Conservation (phyloP, 495 filamentous ascomycete species). For the Cairneyella variabilis region DNA sequence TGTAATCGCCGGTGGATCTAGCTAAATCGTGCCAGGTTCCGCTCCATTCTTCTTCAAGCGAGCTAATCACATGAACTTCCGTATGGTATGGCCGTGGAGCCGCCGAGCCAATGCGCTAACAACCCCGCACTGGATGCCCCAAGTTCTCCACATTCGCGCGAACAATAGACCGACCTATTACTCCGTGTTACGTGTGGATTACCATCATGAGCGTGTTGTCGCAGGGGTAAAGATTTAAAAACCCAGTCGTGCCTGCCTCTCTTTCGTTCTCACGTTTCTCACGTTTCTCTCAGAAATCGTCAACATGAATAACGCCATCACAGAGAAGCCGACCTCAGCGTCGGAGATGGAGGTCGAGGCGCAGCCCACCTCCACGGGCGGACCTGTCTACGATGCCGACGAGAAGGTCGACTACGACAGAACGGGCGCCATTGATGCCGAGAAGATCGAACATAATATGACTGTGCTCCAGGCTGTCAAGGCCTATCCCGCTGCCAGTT, state of each 20-base stretch:
- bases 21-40: conserved; percentile 4
- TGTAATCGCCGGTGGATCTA: neutral
- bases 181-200: too few species aligned
- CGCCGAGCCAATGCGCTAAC: conserved; percentile 7
- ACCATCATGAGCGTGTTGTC: too few species aligned
- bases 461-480: conserved; percentile 43
- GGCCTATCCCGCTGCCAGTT: conserved; percentile 43
- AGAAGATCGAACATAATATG: conserved; percentile 35
- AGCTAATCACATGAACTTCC: conserved; percentile 5
- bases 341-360: conserved; percentile 19
- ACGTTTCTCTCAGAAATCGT: conserved; percentile 5
- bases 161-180: neutral
- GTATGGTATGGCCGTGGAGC: neutral
- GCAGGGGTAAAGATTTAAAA: conserved; percentile 16
- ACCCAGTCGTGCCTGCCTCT: conserved; percentile 13
- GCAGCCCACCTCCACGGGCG: neutral
- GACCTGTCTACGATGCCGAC: conserved; percentile 11
- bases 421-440: conserved; percentile 19
- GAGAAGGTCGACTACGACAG: conserved; percentile 14
- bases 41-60: conserved; percentile 7
- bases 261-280: conserved; percentile 12
- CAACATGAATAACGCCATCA: conserved; percentile 11
- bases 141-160: conserved; percentile 7
- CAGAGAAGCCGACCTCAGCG: neutral
- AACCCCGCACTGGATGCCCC: conserved; percentile 10